Evolutionary conservation across 2,329 filamentous ascomycete genomes (phyloP).

Genomic region (Colletotrichum cordylinicola): DNA sequence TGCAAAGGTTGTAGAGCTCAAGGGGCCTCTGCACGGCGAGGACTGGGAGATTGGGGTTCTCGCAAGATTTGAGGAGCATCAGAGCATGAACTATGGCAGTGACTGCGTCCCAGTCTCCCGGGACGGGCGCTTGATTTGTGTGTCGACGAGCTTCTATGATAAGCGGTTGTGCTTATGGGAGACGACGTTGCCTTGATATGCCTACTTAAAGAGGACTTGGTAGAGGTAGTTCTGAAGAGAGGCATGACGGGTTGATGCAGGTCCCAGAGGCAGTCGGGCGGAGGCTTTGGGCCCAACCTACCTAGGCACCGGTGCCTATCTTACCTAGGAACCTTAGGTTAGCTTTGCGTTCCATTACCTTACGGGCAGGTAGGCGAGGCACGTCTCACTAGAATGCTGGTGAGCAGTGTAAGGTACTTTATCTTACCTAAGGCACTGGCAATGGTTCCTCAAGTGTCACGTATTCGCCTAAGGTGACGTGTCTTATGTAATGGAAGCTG

Average conservation of each 20-base stretch:
- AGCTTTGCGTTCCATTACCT: too few species aligned
- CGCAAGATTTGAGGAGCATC: constrained; percentile 80
- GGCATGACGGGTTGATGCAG: neutral
- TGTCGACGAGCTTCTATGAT: constrained; percentile 83
- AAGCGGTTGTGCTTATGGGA: constrained; percentile 73
- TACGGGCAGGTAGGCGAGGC: too few species aligned
- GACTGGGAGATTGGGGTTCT: constrained; percentile 69
- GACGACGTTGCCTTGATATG: neutral
- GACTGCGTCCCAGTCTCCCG: constrained; percentile 61
- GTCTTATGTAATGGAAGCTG: neutral
- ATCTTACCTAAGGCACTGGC: too few species aligned
- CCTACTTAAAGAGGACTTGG: neutral
- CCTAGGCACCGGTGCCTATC: too few species aligned
- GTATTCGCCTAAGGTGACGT: neutral
- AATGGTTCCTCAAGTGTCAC: too few species aligned
- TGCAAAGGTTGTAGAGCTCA: constrained; percentile 65
- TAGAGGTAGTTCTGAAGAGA: neutral
- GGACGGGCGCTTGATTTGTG: constrained; percentile 45
- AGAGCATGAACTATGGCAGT: constrained; percentile 95
- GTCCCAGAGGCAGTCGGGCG: neutral
- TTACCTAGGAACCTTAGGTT: too few species aligned
- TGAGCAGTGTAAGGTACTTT: too few species aligned
- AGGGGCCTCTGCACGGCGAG: constrained; percentile 36
- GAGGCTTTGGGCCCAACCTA: neutral
- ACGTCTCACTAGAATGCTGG: too few species aligned